Evolutionary conservation across 139 green algal genomes (phyloP), one percentile per base, ranked within the genome.

Genomic region (Gonium pectorale): DNA sequence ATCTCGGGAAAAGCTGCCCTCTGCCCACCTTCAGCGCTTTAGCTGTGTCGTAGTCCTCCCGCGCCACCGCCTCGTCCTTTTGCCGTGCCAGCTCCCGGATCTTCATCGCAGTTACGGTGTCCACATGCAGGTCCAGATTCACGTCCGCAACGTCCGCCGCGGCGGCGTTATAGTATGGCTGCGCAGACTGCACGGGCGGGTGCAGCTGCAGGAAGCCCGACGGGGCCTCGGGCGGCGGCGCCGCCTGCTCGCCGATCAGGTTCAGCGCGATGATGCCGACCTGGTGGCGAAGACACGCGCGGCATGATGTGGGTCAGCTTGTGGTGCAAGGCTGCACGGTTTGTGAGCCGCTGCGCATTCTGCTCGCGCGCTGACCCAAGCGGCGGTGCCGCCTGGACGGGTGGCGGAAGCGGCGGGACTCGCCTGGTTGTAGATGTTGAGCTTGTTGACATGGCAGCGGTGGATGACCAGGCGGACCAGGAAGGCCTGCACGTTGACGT

Each of bases 21-120:
- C 56, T 66, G 38, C 40, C 24, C 26, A 77, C 75, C 75, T 94
- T 94, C 27, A 99, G 86, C 21, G 92, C 88, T 89, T 99, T 99
- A 19, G 97, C 97, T 73, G 97, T 95, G 85, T 99, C 97, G 85
- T 99, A 99, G 85, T 98, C 96, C 90, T 99, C 97, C 7, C 85
- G 60, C 29, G 83, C 91, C 38, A 99, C 94, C 27, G 96, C 96
- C 33, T 80, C 64, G 41, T 94, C 91, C 87, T 99, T 99, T 46
- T 89, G 67, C 54, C 52, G 46, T 52, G 89, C 72, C 33, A 98
- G 86, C 52, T 96, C 89, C 19, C 79, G 77, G 52, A 96, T 94
- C 63, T 92, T 92, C 1, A 44, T 19, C 46, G 94, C 93, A 27
- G 94, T 97, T 5, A 91, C 52, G 1, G 92, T 86, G 88, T 96